Evolutionary conservation across 2,329 filamentous ascomycete species (phyloP).

Genomic region (Fusarium tanahbumbuense): DNA sequence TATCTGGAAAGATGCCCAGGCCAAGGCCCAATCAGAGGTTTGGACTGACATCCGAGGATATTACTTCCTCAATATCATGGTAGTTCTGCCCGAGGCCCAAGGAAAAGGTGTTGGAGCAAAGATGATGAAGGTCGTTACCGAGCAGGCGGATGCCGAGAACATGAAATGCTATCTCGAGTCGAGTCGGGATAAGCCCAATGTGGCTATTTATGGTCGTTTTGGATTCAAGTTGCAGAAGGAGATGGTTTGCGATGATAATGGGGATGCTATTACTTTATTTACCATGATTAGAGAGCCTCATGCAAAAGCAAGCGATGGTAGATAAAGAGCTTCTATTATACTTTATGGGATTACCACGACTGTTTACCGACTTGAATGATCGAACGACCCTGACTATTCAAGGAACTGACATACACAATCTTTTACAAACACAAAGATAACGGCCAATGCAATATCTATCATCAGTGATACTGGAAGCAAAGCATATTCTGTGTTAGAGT

Average conservation of each 20-base stretch:
- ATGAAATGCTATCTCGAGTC: constrained; percentile 78
- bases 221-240: constrained; percentile 74
- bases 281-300: constrained; percentile 59
- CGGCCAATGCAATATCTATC: too few relatives aligned
- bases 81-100: constrained; percentile 73
- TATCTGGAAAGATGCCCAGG: constrained; percentile 77
- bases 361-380: too few relatives aligned
- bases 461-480: too few relatives aligned
- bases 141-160: constrained; percentile 71
- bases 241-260: constrained; percentile 74
- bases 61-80: constrained; percentile 82
- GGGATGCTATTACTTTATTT: constrained; percentile 64
- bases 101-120: constrained; percentile 73
- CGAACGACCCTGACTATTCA: too few relatives aligned
- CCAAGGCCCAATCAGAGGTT: constrained; percentile 68
- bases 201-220: constrained; percentile 76
- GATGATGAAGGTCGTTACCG: constrained; percentile 72
- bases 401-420: too few relatives aligned
- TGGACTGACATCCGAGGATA: constrained; percentile 76
- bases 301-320: not conserved
- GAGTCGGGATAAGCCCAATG: constrained; percentile 74
- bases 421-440: too few relatives aligned
- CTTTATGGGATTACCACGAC: too few relatives aligned
- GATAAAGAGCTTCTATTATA: not conserved
- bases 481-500: too few relatives aligned